Percentiles rank a stretch among this genome's conserved stretches.
Conservation (phyloP, 2,329 filamentous ascomycete species). For the Lachnellula subtilissima region DNA sequence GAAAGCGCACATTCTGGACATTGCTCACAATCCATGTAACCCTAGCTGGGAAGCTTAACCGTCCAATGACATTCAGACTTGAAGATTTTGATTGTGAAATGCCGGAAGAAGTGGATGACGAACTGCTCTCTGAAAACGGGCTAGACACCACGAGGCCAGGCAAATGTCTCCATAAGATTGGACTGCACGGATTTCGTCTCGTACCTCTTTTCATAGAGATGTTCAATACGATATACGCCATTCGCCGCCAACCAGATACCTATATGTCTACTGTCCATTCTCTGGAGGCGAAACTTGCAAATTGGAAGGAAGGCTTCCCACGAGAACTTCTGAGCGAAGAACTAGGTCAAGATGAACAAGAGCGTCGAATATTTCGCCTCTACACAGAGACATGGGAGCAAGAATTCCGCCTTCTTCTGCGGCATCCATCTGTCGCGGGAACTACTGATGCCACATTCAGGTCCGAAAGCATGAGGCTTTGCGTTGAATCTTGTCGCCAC, state of each 20-base stretch:
- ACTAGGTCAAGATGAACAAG: conserved; percentile 34
- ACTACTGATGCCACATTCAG: conserved; percentile 50
- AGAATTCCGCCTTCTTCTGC: conserved; percentile 55
- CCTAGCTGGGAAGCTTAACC: conserved; percentile 70
- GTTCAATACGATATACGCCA: conserved; percentile 70
- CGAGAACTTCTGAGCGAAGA: conserved; percentile 49
- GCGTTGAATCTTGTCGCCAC: conserved; percentile 59
- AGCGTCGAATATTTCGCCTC: conserved; percentile 46
- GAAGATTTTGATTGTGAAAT: conserved; percentile 77
- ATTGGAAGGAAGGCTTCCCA: conserved; percentile 62
- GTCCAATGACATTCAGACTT: conserved; percentile 68
- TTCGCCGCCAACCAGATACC: conserved; percentile 54
- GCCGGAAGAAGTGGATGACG: conserved; percentile 67
- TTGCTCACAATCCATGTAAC: conserved; percentile 61
- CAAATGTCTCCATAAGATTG: conserved; percentile 65
- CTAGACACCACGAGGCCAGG: conserved; percentile 49
- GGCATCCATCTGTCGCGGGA: conserved; percentile 57
- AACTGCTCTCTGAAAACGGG: conserved; percentile 59
- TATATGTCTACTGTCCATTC: conserved; percentile 60
- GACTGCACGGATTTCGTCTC: conserved; percentile 60
- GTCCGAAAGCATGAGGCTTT: conserved; percentile 59
- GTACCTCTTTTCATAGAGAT: conserved; percentile 66
- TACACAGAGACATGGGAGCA: conserved; percentile 50
- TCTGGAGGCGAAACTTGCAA: conserved; percentile 59
- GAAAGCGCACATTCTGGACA: conserved; percentile 75